phyloP scores from a whole-genome alignment of 257 asterid genomes.

The Anisodus acutangulus region DNA sequence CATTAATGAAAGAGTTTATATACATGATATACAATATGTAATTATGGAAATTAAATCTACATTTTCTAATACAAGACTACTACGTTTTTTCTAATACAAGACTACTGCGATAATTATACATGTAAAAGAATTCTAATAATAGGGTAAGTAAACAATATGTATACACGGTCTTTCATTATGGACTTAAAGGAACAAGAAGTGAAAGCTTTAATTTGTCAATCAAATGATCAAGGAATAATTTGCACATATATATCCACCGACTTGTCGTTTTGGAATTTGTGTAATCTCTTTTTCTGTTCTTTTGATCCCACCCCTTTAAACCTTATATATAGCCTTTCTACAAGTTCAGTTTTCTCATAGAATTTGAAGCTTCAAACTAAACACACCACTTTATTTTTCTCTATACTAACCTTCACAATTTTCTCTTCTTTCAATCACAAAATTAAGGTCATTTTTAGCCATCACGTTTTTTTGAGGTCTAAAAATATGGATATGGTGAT shows the following conservation, averaged over 20 bases:
- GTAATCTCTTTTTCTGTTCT: not conserved
- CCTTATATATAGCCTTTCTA: not conserved
- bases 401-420: not conserved
- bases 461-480: not conserved
- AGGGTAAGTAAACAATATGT: too few species aligned
- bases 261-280: not conserved
- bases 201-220: not conserved
- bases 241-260: not conserved
- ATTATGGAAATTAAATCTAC: too few species aligned
- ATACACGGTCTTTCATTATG: too few species aligned
- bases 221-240: slow-evolving; percentile 1
- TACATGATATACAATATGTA: too few species aligned
- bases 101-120: too few species aligned
- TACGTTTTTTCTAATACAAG: too few species aligned
- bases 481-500: not conserved
- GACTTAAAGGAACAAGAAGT: not conserved
- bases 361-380: not conserved
- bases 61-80: too few species aligned
- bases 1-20: too few species aligned
- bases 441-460: not conserved
- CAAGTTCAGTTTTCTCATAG: not conserved
- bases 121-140: too few species aligned
- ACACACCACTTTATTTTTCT: not conserved
- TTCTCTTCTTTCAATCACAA: not conserved
- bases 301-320: not conserved